These are phyloP conservation scores for Thielaviopsis euricoi DNA, from an alignment of 2,329 filamentous ascomycete species.

Conservation along the genomic window DNA sequence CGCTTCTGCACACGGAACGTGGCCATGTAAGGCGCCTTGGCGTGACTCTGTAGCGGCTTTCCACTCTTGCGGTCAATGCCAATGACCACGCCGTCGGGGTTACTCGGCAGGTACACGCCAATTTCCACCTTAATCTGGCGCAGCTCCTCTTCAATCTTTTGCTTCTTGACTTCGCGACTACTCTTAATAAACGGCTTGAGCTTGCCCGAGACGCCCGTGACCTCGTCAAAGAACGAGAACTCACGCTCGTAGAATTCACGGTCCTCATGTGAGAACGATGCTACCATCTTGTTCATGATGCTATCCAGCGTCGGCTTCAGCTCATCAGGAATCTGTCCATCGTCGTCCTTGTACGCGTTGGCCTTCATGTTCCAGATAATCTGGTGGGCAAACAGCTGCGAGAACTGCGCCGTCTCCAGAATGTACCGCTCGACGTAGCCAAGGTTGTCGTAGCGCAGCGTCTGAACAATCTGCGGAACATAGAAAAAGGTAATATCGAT, in stretches of 20 bases:
- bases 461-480: conserved; percentile 94
- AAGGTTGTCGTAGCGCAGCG: conserved; percentile 76
- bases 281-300: conserved; percentile 71
- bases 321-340: conserved; percentile 72
- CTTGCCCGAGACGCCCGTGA: conserved; percentile 89
- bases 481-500: conserved; percentile 99
- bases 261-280: conserved; percentile 65
- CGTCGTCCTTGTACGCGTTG: conserved; percentile 95
- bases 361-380: conserved; percentile 99
- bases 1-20: conserved; percentile 92
- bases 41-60: conserved; percentile 92
- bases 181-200: conserved; percentile 84
- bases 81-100: conserved; percentile 91
- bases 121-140: conserved; percentile 95
- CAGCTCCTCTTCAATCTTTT: conserved; percentile 96
- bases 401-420: conserved; percentile 88
- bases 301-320: conserved; percentile 88
- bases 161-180: conserved; percentile 91
- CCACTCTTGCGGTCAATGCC: conserved; percentile 97
- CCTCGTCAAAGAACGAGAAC: conserved; percentile 95
- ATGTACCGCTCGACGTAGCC: conserved; percentile 96
- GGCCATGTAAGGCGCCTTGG: conserved; percentile 97
- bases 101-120: conserved; percentile 91
- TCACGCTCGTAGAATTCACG: conserved; percentile 82
- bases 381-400: conserved; percentile 96